phyloP scores from a whole-genome alignment of 257 asterid species.

The Rhazya stricta region DNA sequence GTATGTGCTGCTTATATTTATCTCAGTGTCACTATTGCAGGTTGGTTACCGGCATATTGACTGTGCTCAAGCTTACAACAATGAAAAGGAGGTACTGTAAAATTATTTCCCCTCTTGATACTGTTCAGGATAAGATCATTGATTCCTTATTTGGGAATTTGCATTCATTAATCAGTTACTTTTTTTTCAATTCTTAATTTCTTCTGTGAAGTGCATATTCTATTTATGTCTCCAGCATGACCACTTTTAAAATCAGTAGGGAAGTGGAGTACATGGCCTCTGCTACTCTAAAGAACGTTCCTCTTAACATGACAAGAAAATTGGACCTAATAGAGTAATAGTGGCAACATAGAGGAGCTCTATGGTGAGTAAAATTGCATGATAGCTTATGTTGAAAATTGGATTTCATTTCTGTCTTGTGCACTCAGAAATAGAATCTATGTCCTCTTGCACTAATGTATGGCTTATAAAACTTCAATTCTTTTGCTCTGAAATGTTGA shows the following conservation, averaged over 20 bases:
- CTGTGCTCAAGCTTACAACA: slow-evolving; percentile 45
- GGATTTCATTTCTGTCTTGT: neutral
- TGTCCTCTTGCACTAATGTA: neutral
- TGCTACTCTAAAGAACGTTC: too few relatives aligned
- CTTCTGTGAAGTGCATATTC: neutral
- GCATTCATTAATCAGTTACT: neutral
- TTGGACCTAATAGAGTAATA: neutral
- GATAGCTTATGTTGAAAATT: neutral
- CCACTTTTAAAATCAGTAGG: neutral
- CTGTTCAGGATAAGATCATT: neutral
- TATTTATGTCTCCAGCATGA: neutral
- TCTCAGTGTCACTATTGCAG: slow-evolving; percentile 23
- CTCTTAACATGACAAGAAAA: neutral
- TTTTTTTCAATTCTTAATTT: neutral
- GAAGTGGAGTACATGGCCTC: neutral
- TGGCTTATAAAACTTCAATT: neutral
- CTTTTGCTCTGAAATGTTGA: neutral
- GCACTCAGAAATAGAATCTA: neutral
- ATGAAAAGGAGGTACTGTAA: slow-evolving; percentile 45
- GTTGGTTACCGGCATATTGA: slow-evolving; percentile 63
- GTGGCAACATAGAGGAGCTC: neutral
- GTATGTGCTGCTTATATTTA: neutral
- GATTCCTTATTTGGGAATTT: neutral
- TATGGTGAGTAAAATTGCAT: neutral
- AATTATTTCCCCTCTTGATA: neutral